These are phyloP conservation scores for Cladophialophora chaetospira DNA, from an alignment of 2,329 filamentous ascomycete genomes.

Conservation along the genomic window DNA sequence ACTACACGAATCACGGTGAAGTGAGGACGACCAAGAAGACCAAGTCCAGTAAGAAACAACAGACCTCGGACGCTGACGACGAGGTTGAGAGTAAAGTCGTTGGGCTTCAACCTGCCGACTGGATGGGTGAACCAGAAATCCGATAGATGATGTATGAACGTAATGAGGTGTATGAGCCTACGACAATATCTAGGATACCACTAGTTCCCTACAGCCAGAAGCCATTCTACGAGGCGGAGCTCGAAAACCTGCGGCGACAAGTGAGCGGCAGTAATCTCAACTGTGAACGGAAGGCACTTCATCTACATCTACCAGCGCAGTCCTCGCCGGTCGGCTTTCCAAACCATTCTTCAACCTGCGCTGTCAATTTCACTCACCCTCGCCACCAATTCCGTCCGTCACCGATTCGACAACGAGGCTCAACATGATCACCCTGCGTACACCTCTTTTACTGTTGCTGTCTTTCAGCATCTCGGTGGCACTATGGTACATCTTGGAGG, in stretches of 20 bases:
- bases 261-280: not conserved
- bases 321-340: not conserved
- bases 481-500: not conserved
- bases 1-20: conserved; percentile 37
- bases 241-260: not conserved
- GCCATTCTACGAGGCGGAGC: too few species aligned
- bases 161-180: conserved; percentile 1
- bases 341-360: not conserved
- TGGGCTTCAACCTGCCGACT: conserved; percentile 48
- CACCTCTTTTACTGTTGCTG: conserved; percentile 1
- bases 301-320: too few species aligned
- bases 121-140: conserved; percentile 54
- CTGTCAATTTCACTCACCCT: not conserved
- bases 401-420: not conserved
- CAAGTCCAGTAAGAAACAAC: not conserved
- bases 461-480: conserved; percentile 2
- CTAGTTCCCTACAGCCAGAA: not conserved
- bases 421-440: conserved; percentile 6
- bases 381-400: not conserved
- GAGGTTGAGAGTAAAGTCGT: conserved; percentile 34
- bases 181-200: not conserved
- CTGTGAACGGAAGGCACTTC: not conserved
- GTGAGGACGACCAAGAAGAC: conserved; percentile 31
- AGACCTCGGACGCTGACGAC: conserved; percentile 31
- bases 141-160: conserved; percentile 35